Base-by-base conservation (phyloP, 192 early-diverging fungal species). In the Cetraspora pellucida region DNA sequence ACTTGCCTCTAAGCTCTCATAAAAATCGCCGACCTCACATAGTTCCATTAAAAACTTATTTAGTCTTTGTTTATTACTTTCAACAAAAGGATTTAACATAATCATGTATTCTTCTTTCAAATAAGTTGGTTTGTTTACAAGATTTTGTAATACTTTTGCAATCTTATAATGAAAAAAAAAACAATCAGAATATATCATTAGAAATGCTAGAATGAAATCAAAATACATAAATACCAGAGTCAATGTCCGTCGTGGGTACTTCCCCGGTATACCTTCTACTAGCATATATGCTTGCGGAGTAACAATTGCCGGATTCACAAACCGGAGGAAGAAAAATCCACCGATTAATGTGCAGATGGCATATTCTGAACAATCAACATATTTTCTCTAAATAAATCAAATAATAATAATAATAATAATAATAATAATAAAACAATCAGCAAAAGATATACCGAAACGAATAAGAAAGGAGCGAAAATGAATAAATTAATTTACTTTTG, bases 251-350 rank as follows among this genome's bases (percentile, higher is more conserved):
- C 95, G 87, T 25, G 94, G 95, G 49, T 92, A 85, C 77, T 90
- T 88, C 23, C 90, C 87, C 4, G 96, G 94, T 46, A 90, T 88
- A 64, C 86, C 87, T 61, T 97, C 95, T 27, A 95, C 89, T 43
- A 97, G 82, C 94, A 96, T 95, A 85, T 95, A 95, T n/a, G 93
- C 92, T 77, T 97, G 90, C 5, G 97, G 95, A 1, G 96, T 96
- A 59, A 98, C 95, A 76, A 98, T 95, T 0, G 97, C 95, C n/a
- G 97, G 97, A 80, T 98, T 98, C 76, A 98, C 88, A 81, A 95
- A 98, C 45, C 97, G 92, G 77, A 98, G 83, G 74, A 98, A 95
- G 77, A 98, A 98, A 81, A 98, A 97, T 9, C 95, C 96, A 46
- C 97, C 97, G 82, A 98, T 97, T 43, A 97, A 84, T 61, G 97